Evolutionary conservation across 2,329 filamentous ascomycete species (phyloP).

Genomic region (Samsoniella hepiali): DNA sequence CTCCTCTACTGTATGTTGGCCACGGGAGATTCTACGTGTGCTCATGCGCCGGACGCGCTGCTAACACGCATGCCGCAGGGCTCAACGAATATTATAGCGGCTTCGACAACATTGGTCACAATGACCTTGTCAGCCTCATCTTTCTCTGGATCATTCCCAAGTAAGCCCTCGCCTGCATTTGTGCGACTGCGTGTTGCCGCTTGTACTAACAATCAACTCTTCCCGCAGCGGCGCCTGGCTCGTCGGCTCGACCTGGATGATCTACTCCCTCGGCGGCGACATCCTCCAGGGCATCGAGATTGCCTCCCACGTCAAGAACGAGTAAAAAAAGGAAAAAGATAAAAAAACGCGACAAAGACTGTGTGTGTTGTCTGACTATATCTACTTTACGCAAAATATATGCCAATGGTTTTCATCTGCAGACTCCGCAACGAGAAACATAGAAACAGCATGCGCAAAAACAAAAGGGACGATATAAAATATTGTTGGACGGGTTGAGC

Average conservation of each 20-base stretch:
- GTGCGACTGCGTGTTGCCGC: neutral
- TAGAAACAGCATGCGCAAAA: neutral
- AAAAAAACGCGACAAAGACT: neutral
- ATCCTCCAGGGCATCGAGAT: constrained; percentile 45
- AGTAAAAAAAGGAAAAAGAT: constrained; percentile 29
- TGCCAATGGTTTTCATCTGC: neutral
- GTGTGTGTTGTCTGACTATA: neutral
- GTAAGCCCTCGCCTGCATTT: constrained; percentile 37
- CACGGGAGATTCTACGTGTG: no score
- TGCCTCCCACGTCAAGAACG: constrained; percentile 39
- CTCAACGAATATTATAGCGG: constrained; percentile 54
- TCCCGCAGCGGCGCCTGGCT: constrained; percentile 53
- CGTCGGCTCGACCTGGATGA: constrained; percentile 50
- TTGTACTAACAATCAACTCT: neutral
- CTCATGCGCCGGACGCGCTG: neutral
- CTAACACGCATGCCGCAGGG: constrained; percentile 36
- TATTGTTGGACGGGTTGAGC: no score
- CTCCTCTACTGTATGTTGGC: constrained; percentile 52
- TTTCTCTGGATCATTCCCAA: constrained; percentile 58
- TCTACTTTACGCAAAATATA: constrained; percentile 17
- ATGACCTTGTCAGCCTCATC: constrained; percentile 42
- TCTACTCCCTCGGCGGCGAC: constrained; percentile 46
- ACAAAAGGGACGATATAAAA: neutral
- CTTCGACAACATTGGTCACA: constrained; percentile 58
- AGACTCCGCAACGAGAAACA: neutral